Evolutionary conservation across 495 filamentous ascomycete genomes (phyloP).

Genomic region (Lophiotrema nucula): DNA sequence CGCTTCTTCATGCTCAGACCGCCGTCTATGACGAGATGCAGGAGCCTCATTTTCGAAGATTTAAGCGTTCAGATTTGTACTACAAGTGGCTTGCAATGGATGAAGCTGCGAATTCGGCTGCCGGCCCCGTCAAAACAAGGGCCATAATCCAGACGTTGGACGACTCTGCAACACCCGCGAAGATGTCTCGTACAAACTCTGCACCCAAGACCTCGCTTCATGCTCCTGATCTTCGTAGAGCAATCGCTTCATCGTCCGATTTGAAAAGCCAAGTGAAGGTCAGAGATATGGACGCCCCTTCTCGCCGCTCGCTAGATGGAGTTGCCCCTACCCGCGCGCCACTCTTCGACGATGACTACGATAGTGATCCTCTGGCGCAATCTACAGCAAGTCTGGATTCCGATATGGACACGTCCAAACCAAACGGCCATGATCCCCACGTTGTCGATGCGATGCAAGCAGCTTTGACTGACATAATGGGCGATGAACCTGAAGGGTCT

Average conservation of each 20-base stretch:
- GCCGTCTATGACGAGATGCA: slow-evolving; percentile 80
- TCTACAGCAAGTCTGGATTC: slow-evolving; percentile 60
- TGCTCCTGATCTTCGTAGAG: slow-evolving; percentile 53
- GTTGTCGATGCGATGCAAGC: slow-evolving; percentile 92
- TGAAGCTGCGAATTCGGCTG: slow-evolving; percentile 55
- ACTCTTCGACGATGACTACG: slow-evolving; percentile 66
- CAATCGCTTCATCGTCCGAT: slow-evolving; percentile 59
- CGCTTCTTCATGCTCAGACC: slow-evolving; percentile 80
- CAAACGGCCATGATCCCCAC: slow-evolving; percentile 45
- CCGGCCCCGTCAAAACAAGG: slow-evolving; percentile 29
- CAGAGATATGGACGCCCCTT: slow-evolving; percentile 43
- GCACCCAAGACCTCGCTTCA: slow-evolving; percentile 12
- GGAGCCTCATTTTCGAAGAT: slow-evolving; percentile 72
- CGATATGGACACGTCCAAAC: slow-evolving; percentile 33
- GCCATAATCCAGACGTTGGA: slow-evolving; percentile 18
- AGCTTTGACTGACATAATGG: slow-evolving; percentile 93
- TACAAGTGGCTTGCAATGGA: slow-evolving; percentile 94
- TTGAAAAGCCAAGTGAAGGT: slow-evolving; percentile 45
- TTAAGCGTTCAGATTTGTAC: slow-evolving; percentile 88
- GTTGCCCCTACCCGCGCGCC: slow-evolving; percentile 51
- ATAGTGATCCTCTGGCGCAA: slow-evolving; percentile 60
- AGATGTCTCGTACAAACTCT: slow-evolving; percentile 29
- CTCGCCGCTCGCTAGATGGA: slow-evolving; percentile 58
- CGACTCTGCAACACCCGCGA: slow-evolving; percentile 29
- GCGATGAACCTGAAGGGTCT: slow-evolving; percentile 61